Base-by-base conservation (phyloP, 2,329 filamentous ascomycete genomes). In the Dissoconium aciculare region DNA sequence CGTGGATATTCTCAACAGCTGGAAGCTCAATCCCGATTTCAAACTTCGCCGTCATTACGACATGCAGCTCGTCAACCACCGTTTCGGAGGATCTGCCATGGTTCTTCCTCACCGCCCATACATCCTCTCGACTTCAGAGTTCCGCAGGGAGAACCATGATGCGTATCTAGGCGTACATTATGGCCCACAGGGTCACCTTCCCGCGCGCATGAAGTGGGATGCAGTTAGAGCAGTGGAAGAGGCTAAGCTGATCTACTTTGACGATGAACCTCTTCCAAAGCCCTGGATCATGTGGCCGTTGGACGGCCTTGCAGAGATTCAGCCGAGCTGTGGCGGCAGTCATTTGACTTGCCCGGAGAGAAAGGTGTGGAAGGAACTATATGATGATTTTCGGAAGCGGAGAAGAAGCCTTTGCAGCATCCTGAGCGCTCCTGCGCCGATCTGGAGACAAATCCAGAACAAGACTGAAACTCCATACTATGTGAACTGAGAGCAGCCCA, bases 221-320 rank as follows among this genome's bases (percentile, higher is more conserved):
- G 62, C 73, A 1, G 55, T 70, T 14, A 55, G 51, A 15, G 60
- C 63, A 1, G 59, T 69, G 34, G 60, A 62, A 8, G 71, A 78
- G 44, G 69, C 71, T 5, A 78, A 77, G 41, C 60, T 76, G 5
- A 57, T 80, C 1, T 75, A 80, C 49, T 81, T 80, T 47, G 76
- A 70, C 10, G 76, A 81, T 45, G 78, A 70, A 69, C 76, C 76
- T 1, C 43, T 79, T 8, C 73, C 74, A 1, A 80, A 80, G 42
- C 70, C 70, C 2, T 73, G 69, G 69, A 54, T 69, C 28, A 56
- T 62, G 55, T 61, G 56, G 55, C 52, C 57, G 9, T 31, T 46
- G 10, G 51, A 58, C 15, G 52, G 55, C 11, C 39, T 61, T 2
- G 46, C 49, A 28, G 56, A 62, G 34, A 54, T 62, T 39, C 58